Evolutionary conservation across 306 rosid species (phyloP), one percentile per base, ranked within the genome.

Genomic region (Senna tora): DNA sequence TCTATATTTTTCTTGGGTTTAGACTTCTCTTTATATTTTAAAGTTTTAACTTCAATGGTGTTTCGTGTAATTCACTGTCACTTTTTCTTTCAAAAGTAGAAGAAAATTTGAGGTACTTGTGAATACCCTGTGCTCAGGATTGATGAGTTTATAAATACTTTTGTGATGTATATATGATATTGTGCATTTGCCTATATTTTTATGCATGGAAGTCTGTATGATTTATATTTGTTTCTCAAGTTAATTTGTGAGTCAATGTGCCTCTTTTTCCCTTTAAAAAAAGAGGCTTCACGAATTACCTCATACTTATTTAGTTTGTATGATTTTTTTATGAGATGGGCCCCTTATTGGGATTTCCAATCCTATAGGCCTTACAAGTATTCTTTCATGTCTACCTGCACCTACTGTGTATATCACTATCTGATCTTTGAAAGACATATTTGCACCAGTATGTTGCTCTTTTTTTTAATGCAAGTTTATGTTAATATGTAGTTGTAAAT

Each of bases 11-110:
- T 60, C 38, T 60, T 46, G 21, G 12, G 36, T 47, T 32, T 25
- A 55, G 38, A 38, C 19, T 14, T 74, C 52, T 68, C 68, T 57
- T 70, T 56, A 36, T 60, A 9, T 52, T 53, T 69, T 15, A 50
- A 20, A n/a, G n/a, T n/a, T n/a, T n/a, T n/a, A n/a, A 61, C 19
- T 30, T 14, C 3, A 33, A 15, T 62, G 32, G 8, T 70, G 49
- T 77, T 77, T 53, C 25, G 42, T 20, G 12, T 69, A 34, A 41
- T 51, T 53, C 42, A 32, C 8, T 32, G 42, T 32, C 9, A 16
- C 54, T 43, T 14, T 51, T 43, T 13, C 49, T 43, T 11, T 43
- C 49, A 10, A 41, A 41, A 0, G 12, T n/a, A 13, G 13, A 0
- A 43, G 8, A 36, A 13, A 43, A 4, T 19, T 20, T 49, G n/a